Conservation (phyloP, 208 protist species). For the Crithidia sp. region DNA sequence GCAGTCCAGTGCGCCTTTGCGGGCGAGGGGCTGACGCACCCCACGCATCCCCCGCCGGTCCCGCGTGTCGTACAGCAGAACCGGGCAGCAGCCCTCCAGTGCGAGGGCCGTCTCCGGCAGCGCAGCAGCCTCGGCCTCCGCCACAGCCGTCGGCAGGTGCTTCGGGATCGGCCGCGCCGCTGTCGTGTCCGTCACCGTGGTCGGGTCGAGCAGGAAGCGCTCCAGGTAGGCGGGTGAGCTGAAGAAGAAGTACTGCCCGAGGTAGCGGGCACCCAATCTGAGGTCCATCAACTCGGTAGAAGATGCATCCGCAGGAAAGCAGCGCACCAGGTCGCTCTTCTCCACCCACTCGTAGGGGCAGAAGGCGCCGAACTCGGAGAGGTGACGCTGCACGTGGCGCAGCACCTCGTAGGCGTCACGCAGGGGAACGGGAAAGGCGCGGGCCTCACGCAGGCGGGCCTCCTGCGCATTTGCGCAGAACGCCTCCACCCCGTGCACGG, state of each 20-base stretch:
- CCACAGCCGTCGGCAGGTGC: constrained; percentile 12
- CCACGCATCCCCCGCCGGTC: constrained; percentile 74
- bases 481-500: constrained; percentile 61
- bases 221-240: constrained; percentile 52
- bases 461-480: constrained; percentile 44
- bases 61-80: constrained; percentile 90
- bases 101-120: constrained; percentile 41
- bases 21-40: constrained; percentile 74
- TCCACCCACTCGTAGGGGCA: constrained; percentile 87
- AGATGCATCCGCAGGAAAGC: constrained; percentile 12
- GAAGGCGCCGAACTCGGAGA: constrained; percentile 78
- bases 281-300: constrained; percentile 20
- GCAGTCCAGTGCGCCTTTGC: constrained; percentile 59
- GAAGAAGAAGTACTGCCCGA: constrained; percentile 84
- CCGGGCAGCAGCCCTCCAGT: constrained; percentile 88
- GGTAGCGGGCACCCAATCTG: constrained; percentile 53
- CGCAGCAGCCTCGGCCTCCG: constrained; percentile 3
- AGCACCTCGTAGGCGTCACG: constrained; percentile 50
- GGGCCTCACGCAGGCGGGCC: constrained; percentile 33
- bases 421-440: constrained; percentile 65
- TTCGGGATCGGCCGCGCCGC: constrained; percentile 58
- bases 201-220: constrained; percentile 70
- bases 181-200: constrained; percentile 50
- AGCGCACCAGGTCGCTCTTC: constrained; percentile 55
- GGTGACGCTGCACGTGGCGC: constrained; percentile 33